Evolutionary conservation across 1,284 basidiomycete genomes (phyloP).

Genomic region (Clitocybe nebularis): DNA sequence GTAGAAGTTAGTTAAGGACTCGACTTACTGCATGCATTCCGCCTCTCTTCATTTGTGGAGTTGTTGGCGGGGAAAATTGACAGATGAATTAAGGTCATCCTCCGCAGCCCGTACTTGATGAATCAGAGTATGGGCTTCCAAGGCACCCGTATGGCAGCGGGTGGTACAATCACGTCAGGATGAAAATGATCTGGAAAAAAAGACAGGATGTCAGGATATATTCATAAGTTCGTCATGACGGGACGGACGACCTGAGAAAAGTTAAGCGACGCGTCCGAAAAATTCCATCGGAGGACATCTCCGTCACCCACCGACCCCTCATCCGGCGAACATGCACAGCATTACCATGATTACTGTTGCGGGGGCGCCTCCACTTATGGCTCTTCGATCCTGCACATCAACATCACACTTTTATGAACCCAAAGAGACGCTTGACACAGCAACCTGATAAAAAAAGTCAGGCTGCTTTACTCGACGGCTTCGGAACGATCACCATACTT

Average conservation of each 20-base stretch:
- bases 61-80: no score
- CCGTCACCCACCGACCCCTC: slow-evolving; percentile 5
- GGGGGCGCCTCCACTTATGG: slow-evolving; percentile 5
- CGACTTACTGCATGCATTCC: no score
- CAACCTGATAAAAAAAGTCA: slow-evolving; percentile 14
- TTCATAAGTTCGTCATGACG: slow-evolving; percentile 4
- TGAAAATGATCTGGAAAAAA: slow-evolving; percentile 9
- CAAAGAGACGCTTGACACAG: slow-evolving; percentile 14
- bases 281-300: slow-evolving; percentile 1
- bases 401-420: slow-evolving; percentile 4
- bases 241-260: slow-evolving; percentile 3
- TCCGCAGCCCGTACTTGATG: no score
- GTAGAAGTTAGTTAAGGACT: no score
- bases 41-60: no score
- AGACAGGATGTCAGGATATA: slow-evolving; percentile 3
- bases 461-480: slow-evolving; percentile 10
- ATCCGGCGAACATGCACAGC: slow-evolving; percentile 5
- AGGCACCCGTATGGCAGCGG: no score
- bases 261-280: not conserved
- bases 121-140: no score
- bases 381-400: slow-evolving; percentile 4
- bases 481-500: slow-evolving; percentile 16
- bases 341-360: slow-evolving; percentile 10
- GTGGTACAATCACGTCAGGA: slow-evolving; percentile 3
- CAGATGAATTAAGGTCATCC: no score